A percentile compares a stretch with the other conserved stretches of the same genome.
phyloP scores from a whole-genome alignment of 345 rosid species.

The Aethionema arabicum region DNA sequence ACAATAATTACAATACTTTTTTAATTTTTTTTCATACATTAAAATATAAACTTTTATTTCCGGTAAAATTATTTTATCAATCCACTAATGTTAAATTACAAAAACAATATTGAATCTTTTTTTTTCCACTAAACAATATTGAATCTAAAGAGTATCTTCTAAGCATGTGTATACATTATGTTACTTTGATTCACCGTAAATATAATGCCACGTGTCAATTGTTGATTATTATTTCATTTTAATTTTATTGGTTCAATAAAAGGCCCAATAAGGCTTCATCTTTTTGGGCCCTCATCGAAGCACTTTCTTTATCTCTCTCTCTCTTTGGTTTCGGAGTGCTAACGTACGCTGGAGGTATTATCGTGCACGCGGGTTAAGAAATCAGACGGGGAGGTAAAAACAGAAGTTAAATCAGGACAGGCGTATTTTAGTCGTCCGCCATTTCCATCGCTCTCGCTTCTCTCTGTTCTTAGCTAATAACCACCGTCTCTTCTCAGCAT shows the following conservation, averaged over 20 bases:
- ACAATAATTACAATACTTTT: too few relatives aligned
- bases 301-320: neutral
- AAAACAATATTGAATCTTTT: too few relatives aligned
- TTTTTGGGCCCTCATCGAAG: constrained; percentile 9
- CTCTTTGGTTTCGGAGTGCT: constrained; percentile 1
- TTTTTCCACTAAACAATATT: too few relatives aligned
- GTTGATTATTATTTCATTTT: neutral
- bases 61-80: too few relatives aligned
- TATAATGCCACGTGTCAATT: neutral
- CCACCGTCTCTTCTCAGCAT: constrained; percentile 18
- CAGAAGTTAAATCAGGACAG: constrained; percentile 21
- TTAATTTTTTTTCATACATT: too few relatives aligned
- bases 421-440: constrained; percentile 41
- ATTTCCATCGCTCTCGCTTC: constrained; percentile 32
- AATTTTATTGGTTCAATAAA: neutral
- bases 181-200: neutral
- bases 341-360: constrained; percentile 27
- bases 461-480: constrained; percentile 26
- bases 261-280: constrained; percentile 16
- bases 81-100: too few relatives aligned
- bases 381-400: neutral
- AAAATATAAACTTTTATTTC: too few relatives aligned
- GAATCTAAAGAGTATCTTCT: too few relatives aligned
- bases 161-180: too few relatives aligned
- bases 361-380: constrained; percentile 32